phyloP scores from a whole-genome alignment of 371 early-diverging fungal species.

The Saksenaea oblongispora region DNA sequence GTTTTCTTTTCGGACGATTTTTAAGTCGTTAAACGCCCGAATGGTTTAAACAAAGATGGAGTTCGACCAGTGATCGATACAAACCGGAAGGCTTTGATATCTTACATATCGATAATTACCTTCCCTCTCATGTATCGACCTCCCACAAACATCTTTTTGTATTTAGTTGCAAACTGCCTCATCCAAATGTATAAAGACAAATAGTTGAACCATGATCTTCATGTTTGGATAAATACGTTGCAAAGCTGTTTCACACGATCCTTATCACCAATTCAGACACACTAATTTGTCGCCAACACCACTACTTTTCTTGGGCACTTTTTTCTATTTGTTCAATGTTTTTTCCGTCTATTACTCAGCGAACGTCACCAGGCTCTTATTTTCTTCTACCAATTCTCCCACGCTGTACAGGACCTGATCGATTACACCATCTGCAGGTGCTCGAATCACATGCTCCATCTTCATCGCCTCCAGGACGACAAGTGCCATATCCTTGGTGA shows the following conservation, averaged over 20 bases:
- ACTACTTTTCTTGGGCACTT: not conserved
- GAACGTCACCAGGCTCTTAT: constrained; percentile 81
- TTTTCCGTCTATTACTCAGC: constrained; percentile 27
- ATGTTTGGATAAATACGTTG: too few species aligned
- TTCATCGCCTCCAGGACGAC: constrained; percentile 97
- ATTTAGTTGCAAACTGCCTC: too few species aligned
- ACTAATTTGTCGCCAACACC: too few species aligned
- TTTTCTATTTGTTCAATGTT: not conserved
- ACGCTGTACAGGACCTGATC: constrained; percentile 75
- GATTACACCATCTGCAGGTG: constrained; percentile 78
- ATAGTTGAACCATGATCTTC: too few species aligned
- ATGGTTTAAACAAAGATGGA: not conserved
- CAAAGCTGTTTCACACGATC: too few species aligned
- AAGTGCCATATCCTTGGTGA: constrained; percentile 82
- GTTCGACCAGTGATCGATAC: too few species aligned
- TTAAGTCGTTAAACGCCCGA: not conserved
- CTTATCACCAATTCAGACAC: too few species aligned
- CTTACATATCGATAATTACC: too few species aligned
- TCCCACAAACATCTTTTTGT: too few species aligned
- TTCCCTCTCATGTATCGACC: too few species aligned
- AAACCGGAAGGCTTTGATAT: not conserved
- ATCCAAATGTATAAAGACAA: too few species aligned
- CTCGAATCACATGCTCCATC: constrained; percentile 96
- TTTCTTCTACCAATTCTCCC: constrained; percentile 90
- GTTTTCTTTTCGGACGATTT: not conserved